A percentile compares a stretch with the other conserved stretches of the same genome.
These are phyloP conservation scores for Prototheca wickerhamii DNA, from an alignment of 163 green algal genomes.

Conservation along the genomic window DNA sequence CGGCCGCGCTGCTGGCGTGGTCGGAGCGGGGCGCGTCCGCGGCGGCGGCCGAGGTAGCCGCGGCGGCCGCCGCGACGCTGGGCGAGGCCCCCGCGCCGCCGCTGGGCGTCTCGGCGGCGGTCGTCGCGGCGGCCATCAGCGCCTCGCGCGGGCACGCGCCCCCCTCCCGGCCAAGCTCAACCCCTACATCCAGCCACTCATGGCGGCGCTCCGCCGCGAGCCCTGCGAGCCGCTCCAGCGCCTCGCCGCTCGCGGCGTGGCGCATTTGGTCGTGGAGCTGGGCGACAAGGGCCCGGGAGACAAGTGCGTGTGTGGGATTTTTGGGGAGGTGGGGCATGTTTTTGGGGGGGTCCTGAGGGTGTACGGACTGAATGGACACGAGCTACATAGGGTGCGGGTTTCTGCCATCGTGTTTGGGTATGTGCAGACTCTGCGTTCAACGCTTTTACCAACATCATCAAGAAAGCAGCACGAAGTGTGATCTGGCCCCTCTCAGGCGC, in stretches of 20 bases:
- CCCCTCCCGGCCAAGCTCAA: slow-evolving; percentile 84
- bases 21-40: too few species aligned
- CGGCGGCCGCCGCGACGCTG: too few species aligned
- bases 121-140: slow-evolving; percentile 10
- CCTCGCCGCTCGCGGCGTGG: slow-evolving; percentile 53
- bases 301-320: slow-evolving; percentile 34
- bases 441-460: too few species aligned
- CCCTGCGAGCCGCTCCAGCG: slow-evolving; percentile 51
- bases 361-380: too few species aligned
- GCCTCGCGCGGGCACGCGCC: slow-evolving; percentile 3
- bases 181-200: slow-evolving; percentile 84
- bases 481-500: background rate
- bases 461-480: too few species aligned
- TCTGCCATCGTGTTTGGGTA: too few species aligned
- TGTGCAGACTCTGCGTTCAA: too few species aligned
- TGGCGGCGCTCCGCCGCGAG: slow-evolving; percentile 71
- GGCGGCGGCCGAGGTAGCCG: too few species aligned
- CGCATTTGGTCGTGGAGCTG: slow-evolving; percentile 62
- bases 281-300: slow-evolving; percentile 55
- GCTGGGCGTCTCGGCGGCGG: background rate
- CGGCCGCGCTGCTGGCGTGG: too few species aligned
- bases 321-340: background rate
- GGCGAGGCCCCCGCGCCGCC: too few species aligned
- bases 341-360: too few species aligned
- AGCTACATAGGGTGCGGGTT: too few species aligned